Base-by-base conservation (phyloP, 805 yeast species). In the Maudiozyma bulderi region DNA sequence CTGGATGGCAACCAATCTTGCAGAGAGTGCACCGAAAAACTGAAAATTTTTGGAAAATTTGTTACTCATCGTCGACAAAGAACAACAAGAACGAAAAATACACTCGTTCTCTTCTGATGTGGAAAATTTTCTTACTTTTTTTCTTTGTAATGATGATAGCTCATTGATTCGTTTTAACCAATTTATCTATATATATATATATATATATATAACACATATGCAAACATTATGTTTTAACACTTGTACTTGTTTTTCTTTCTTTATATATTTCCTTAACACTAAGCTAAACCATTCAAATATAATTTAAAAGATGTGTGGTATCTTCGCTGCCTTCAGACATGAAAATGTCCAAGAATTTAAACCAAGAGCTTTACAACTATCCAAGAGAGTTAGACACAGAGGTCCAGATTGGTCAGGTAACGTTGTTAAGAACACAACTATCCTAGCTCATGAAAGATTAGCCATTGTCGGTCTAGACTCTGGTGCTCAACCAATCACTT, bases 341-440 rank as follows among this genome's bases (percentile, higher is more conserved):
- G 84, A 82, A 41, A 85, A 88, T 56, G 83, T 86, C 52, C 82
- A 83, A 59, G 72, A 74, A 48, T 93, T 86, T 77, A 91, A 90
- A 71, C 78, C 82, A 54, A 82, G 82, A 65, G 98, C 98, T 43
- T 76, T 93, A 54, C 95, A 87, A 68, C 77, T 87, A 67, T 78
- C 98, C 54, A 91, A 88, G 71, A 80, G 90, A 72, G 84, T 91
- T 68, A 83, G 99, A 74, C 99, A 93, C 72, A 84, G 99, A 72
- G 99, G 99, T 64, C 99, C 99, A 58, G 99, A 93, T 72, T 93
- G 99, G 99, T 78, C 89, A 38, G 99, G 99, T 64, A 89, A 88
- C 81, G 67, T 77, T 56, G 72, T 78, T 56, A 81, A 82, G 65
- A 86, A 86, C 82, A 68, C 74, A 56, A 87, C 97, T 44, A 82